Percentiles rank a stretch among this genome's conserved stretches.
Evolutionary conservation across 352 stramenopile genomes (phyloP).

Genomic region (Globisporangium parvum): DNA sequence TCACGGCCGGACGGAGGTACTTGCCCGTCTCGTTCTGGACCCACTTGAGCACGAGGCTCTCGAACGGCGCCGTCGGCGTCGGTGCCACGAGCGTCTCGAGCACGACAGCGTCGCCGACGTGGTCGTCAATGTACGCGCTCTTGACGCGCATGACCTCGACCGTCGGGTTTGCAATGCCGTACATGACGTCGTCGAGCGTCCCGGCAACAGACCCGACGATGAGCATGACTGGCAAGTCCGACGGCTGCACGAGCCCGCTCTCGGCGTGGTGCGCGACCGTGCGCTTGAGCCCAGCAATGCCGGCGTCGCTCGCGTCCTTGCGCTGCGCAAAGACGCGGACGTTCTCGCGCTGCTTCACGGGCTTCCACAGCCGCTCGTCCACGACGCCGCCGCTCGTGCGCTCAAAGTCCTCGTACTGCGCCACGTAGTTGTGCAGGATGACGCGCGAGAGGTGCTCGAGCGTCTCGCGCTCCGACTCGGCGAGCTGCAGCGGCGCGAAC

Average conservation of each 20-base stretch:
- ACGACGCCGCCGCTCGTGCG: constrained; percentile 16
- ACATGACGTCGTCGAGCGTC: constrained; percentile 63
- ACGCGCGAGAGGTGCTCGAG: constrained; percentile 20
- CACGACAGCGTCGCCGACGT: constrained; percentile 12
- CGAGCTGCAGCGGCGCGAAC: constrained; percentile 28
- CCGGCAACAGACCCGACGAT: too few species aligned
- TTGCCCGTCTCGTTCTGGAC: constrained; percentile 6
- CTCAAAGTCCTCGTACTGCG: constrained; percentile 26
- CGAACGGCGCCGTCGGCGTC: constrained; percentile 9
- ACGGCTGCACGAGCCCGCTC: too few species aligned
- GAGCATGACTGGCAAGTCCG: too few species aligned
- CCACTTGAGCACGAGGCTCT: constrained; percentile 15
- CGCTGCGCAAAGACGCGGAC: too few species aligned
- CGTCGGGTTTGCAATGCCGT: constrained; percentile 24
- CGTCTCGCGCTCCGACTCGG: constrained; percentile 16
- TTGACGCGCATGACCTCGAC: constrained; percentile 18
- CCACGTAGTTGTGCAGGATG: constrained; percentile 19
- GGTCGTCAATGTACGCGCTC: constrained; percentile 16
- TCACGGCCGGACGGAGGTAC: background rate
- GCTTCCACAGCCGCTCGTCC: constrained; percentile 21
- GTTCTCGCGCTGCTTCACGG: too few species aligned
- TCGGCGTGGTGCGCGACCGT: too few species aligned
- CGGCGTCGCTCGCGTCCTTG: too few species aligned
- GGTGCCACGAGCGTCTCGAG: constrained; percentile 6
- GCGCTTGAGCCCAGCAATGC: too few species aligned